Base-by-base conservation (phyloP, 2,329 filamentous ascomycete species). In the Talaromyces amestolkiae region DNA sequence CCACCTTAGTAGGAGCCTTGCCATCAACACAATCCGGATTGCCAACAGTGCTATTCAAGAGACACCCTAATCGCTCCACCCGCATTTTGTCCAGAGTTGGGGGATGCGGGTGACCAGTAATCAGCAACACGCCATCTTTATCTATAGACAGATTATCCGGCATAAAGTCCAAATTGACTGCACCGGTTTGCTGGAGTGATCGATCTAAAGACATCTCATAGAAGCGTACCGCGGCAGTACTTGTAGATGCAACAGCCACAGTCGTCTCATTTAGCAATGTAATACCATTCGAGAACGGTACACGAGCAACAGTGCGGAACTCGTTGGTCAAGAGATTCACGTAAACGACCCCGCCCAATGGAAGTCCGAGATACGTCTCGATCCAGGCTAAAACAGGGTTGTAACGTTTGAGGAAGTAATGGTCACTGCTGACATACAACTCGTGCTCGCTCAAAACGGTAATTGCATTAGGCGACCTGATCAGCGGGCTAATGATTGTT, bases 371-470 rank as follows among this genome's bases (percentile, higher is more conserved):
- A 54, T 68, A 68, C 15, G 68, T 70, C 37, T 70, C 68, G 1
- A 58, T 8, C 31, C 65, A 59, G 19, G 61, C 39, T 3, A 65
- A 35, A 2, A 24, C 3, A 2, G 67, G 64, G 7, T 45, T 24
- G 4, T 68, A 47, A 19, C 37, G 24, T 11, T 54, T 41, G 8
- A 58, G 62, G 13, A 64, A 58, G 51, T 65, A 64, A 64, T 70
- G 68, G 61, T 70, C 68, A 47, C 68, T 70, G 15, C 59, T 70
- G 11, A 70, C 56, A 62, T 69, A 70, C 13, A 70, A 37, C 33
- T 69, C 67, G 4, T 65, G 53, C 4, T 22, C 39, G 13, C 24
- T 66, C 10, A 70, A 22, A 1, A 61, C 65, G 22, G 63, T 15
- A 22, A 70, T 47, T n/a, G 68, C 63, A 37, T 70, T 70, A 7